Evolutionary conservation across 192 early-diverging fungal species (phyloP).

Genomic region (Geranomyces variabilis): DNA sequence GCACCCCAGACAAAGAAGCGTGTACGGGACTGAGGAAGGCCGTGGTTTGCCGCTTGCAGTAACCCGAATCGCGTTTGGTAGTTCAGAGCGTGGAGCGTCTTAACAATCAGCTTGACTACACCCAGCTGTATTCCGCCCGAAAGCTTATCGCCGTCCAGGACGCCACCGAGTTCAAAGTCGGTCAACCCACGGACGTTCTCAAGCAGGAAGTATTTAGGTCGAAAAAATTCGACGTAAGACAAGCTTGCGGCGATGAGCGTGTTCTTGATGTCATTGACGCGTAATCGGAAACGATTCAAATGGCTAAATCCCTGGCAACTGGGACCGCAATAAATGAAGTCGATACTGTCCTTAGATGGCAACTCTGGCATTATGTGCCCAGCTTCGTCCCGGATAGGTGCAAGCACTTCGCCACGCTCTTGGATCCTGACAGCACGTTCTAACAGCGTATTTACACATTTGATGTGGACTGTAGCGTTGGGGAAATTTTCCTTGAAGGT

Average conservation of each 20-base stretch:
- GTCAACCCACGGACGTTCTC: slow-evolving; percentile 73
- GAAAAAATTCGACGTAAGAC: slow-evolving; percentile 73
- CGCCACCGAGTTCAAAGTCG: slow-evolving; percentile 59
- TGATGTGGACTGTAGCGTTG: slow-evolving; percentile 58
- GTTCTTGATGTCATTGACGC: slow-evolving; percentile 70
- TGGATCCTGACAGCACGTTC: slow-evolving; percentile 63
- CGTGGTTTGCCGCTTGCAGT: slow-evolving; percentile 67
- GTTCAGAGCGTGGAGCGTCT: slow-evolving; percentile 65
- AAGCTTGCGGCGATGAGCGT: slow-evolving; percentile 65
- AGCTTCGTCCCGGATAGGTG: slow-evolving; percentile 33
- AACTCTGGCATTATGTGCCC: slow-evolving; percentile 49
- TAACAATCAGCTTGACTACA: slow-evolving; percentile 69
- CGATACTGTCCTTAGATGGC: slow-evolving; percentile 65
- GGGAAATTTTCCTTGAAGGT: slow-evolving; percentile 72
- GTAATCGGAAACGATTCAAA: slow-evolving; percentile 57
- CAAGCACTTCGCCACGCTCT: slow-evolving; percentile 33
- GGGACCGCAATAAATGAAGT: slow-evolving; percentile 76
- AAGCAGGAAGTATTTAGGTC: slow-evolving; percentile 65
- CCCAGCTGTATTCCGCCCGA: slow-evolving; percentile 65
- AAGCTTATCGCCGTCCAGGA: slow-evolving; percentile 55
- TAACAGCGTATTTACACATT: slow-evolving; percentile 65
- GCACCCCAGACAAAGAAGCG: slow-evolving; percentile 71
- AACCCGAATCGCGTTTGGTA: slow-evolving; percentile 69
- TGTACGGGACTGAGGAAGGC: slow-evolving; percentile 65
- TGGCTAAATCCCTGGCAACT: slow-evolving; percentile 74